phyloP scores from a whole-genome alignment of 1,284 basidiomycete species.

The Ceratobasidium sp. region DNA sequence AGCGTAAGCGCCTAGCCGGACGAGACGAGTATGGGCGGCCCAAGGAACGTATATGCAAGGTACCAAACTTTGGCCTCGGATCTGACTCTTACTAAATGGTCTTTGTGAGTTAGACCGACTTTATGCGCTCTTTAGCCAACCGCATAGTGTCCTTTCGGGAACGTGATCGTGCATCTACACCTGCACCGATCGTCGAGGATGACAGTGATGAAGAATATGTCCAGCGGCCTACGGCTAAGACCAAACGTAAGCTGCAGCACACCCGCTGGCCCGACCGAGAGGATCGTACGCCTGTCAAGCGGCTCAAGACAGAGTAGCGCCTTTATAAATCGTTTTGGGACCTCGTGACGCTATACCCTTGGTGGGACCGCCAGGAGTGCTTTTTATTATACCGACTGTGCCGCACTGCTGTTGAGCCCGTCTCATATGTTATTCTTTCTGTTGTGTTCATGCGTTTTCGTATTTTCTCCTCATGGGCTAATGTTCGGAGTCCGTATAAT shows the following conservation, averaged over 20 bases:
- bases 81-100: neutral
- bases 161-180: constrained; percentile 37
- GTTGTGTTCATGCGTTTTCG: constrained; percentile 9
- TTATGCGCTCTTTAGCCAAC: constrained; percentile 36
- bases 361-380: constrained; percentile 24
- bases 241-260: constrained; percentile 26
- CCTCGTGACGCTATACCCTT: neutral
- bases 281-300: constrained; percentile 28
- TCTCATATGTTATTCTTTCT: constrained; percentile 33
- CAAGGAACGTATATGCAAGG: constrained; percentile 39
- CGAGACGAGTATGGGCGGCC: constrained; percentile 25
- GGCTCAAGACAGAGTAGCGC: constrained; percentile 24
- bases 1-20: constrained; percentile 33
- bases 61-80: neutral
- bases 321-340: neutral
- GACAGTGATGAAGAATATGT: constrained; percentile 40
- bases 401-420: constrained; percentile 30
- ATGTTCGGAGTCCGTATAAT: constrained; percentile 10
- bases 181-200: constrained; percentile 16
- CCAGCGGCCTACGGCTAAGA: constrained; percentile 8
- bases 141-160: constrained; percentile 10
- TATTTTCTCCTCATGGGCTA: constrained; percentile 10
- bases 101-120: constrained; percentile 17
- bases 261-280: constrained; percentile 25
- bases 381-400: constrained; percentile 26